Evolutionary conservation across 1,284 basidiomycete species (phyloP).

Genomic region (Malassezia obtusa): DNA sequence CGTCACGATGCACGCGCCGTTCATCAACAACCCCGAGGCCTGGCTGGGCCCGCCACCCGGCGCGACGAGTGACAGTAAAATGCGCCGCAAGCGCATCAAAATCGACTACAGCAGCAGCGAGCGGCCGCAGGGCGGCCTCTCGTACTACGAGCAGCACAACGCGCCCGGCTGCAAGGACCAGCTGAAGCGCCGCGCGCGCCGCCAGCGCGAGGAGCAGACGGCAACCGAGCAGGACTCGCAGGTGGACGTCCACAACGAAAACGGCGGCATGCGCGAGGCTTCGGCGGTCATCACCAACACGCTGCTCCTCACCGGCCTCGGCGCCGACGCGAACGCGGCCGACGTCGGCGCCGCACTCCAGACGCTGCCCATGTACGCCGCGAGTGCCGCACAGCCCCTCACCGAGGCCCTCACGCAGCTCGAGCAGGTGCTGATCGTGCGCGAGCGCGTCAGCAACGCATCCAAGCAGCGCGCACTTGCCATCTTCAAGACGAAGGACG

Average conservation of each 20-base stretch:
- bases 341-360: constrained; percentile 4
- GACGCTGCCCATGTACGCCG: neutral
- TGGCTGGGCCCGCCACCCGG: constrained; percentile 12
- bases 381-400: neutral
- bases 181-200: constrained; percentile 11
- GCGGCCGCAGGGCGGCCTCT: constrained; percentile 16
- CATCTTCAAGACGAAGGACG: constrained; percentile 6
- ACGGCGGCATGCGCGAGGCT: constrained; percentile 14
- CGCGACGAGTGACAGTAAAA: neutral
- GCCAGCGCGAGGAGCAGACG: neutral
- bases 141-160: constrained; percentile 20
- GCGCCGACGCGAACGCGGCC: neutral
- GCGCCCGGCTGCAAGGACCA: constrained; percentile 15
- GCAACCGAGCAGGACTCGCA: neutral
- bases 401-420: neutral
- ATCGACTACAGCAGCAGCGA: constrained; percentile 19
- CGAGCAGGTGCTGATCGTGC: constrained; percentile 11
- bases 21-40: constrained; percentile 13
- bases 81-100: constrained; percentile 17
- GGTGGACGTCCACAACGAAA: constrained; percentile 10
- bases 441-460: constrained; percentile 2
- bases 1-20: constrained; percentile 15
- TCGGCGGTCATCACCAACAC: constrained; percentile 6
- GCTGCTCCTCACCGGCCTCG: constrained; percentile 12
- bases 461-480: constrained; percentile 3